Evolutionary conservation across 1,139 yeast genomes (phyloP), one percentile per base, ranked within the genome.

Genomic region (Hemisphaericaspora xylanilytica): DNA sequence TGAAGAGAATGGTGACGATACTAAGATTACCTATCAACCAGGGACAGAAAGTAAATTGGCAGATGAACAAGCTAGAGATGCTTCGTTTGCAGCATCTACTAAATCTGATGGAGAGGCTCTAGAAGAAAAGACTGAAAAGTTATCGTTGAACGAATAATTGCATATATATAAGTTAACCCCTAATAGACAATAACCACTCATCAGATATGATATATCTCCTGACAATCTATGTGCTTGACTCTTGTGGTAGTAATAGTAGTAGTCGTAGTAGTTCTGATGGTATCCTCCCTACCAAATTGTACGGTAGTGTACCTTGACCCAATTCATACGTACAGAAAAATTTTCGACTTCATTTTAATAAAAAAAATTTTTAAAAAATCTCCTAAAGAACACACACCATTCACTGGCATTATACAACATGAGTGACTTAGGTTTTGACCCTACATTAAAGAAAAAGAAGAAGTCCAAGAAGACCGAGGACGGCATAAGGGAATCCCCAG

Each of bases 401-500:
- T n/a, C n/a, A n/a, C 12, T 15, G 9, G 18, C 21, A 20, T 20
- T 20, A 20, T 6, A 20, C 32, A 48, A 32, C 35, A 71, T 71
- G 77, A 63, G 71, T 55, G 89, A 81, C 52, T 71, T 83, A 61
- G 90, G 88, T 45, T 83, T 84, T 60, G 94, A 85, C 62, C 86
- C 88, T 44, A 64, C 80, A 30, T 70, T 82, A 59, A 87, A 87
- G 75, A 87, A 87, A 76, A 88, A 88, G 81, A 87, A 86, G 89
- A 84, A 85, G 80, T 58, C 68, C 48, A 62, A 67, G 52, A 74
- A 71, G 67, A 58, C 59, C 15, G 77, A 67, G 33, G 33, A 25
- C 14, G 46, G 55, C 53, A 70, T 59, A 22, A 56, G 69, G 29
- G 64, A 55, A 45, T 57, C 54, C 46, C 73, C 55, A 45, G 65